Conservation (phyloP, 2,329 filamentous ascomycete genomes). For the Simplicillium aogashimaense region DNA sequence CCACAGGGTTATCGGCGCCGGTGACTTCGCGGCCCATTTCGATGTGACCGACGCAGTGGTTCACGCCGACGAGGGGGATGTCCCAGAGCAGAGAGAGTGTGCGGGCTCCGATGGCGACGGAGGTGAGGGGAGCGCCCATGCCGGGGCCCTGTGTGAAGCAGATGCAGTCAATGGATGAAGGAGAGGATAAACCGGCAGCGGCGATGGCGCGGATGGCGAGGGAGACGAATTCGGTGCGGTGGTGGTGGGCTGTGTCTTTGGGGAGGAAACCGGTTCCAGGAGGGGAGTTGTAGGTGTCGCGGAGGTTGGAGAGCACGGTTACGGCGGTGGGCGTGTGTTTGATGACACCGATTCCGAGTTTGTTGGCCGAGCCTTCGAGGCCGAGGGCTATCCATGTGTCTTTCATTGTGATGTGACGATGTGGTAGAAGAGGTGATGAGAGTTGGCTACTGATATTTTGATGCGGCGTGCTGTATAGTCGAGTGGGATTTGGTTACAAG, state of each 20-base stretch:
- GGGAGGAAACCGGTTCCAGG: conserved; percentile 92
- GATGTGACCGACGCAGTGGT: conserved; percentile 97
- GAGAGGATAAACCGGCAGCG: conserved; percentile 48
- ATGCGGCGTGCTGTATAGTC: no score
- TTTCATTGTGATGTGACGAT: no score
- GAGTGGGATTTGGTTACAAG: no score
- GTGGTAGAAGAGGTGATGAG: no score
- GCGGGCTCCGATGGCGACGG: conserved; percentile 76
- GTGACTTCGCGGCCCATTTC: conserved; percentile 97
- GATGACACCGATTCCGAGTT: conserved; percentile 90
- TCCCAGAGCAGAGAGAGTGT: conserved; percentile 76
- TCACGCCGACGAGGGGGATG: conserved; percentile 85
- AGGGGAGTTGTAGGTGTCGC: conserved; percentile 86
- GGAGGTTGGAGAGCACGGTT: conserved; percentile 80
- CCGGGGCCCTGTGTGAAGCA: conserved; percentile 94
- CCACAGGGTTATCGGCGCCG: conserved; percentile 80
- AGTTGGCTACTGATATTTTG: no score
- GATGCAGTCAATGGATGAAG: conserved; percentile 73
- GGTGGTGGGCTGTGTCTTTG: conserved; percentile 90
- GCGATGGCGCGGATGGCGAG: conserved; percentile 72
- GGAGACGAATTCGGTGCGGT: conserved; percentile 73
- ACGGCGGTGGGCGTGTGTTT: conserved; percentile 53
- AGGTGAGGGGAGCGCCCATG: conserved; percentile 88
- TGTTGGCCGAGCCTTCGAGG: conserved; percentile 92
- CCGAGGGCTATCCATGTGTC: conserved; percentile 39